phyloP scores from a whole-genome alignment of 108 stramenopile genomes.

The Licmophora abbreviata region DNA sequence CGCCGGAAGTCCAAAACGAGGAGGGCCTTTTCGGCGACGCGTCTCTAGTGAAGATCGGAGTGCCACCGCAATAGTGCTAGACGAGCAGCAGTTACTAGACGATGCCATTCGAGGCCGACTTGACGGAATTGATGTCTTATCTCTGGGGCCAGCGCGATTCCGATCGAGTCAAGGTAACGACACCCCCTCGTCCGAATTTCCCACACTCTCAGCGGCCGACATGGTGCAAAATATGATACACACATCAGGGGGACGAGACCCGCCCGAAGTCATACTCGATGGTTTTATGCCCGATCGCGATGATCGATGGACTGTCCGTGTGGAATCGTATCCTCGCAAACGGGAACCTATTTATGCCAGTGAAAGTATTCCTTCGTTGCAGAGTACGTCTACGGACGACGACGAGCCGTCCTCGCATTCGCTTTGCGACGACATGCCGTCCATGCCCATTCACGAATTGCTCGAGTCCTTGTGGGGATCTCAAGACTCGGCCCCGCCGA shows the following conservation, averaged over 20 bases:
- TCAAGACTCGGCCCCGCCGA: constrained; percentile 17
- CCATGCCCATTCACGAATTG: constrained; percentile 20
- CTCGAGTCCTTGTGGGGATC: constrained; percentile 43
- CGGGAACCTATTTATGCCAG: too few species aligned
- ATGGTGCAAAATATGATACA: constrained; percentile 36
- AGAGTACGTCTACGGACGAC: background rate
- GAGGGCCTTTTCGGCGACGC: constrained; percentile 14
- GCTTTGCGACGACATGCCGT: constrained; percentile 2
- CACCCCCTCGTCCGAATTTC: too few species aligned
- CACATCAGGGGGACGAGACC: constrained; percentile 25
- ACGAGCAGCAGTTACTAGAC: constrained; percentile 12
- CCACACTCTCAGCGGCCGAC: constrained; percentile 11
- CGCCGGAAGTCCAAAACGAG: background rate
- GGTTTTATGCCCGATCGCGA: constrained; percentile 34
- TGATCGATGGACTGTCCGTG: constrained; percentile 44
- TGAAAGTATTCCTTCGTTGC: background rate
- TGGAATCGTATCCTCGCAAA: too few species aligned
- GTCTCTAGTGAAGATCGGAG: constrained; percentile 7
- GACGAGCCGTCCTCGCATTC: constrained; percentile 9
- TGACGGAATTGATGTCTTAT: constrained; percentile 47
- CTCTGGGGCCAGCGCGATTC: constrained; percentile 24
- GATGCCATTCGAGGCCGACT: constrained; percentile 34
- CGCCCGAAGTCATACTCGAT: constrained; percentile 46
- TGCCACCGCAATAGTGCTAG: background rate
- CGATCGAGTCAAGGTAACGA: constrained; percentile 1